Evolutionary conservation across 352 stramenopile genomes (phyloP).

Genomic region (Phytopythium mirpurense): DNA sequence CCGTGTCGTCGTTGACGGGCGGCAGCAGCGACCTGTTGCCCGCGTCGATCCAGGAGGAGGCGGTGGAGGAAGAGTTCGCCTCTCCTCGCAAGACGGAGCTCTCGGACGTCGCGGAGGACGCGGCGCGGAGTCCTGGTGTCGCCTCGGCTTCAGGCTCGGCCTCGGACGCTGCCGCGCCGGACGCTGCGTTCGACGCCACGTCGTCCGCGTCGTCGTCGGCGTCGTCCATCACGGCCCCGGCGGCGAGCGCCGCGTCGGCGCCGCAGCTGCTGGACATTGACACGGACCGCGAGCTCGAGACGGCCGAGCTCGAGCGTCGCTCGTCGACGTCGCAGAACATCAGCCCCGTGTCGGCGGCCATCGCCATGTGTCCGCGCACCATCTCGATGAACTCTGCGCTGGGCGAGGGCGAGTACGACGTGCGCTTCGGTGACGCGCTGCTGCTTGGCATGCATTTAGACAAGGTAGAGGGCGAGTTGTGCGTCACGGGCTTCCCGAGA

Average conservation of each 20-base stretch:
- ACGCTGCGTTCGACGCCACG: not conserved
- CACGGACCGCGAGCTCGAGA: constrained; percentile 43
- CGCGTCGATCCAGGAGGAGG: constrained; percentile 51
- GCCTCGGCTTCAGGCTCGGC: not conserved
- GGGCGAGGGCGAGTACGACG: constrained; percentile 66
- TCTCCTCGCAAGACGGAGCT: constrained; percentile 19
- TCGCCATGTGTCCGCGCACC: constrained; percentile 74
- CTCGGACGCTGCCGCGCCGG: not conserved
- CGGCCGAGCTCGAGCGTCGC: constrained; percentile 42
- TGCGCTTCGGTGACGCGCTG: constrained; percentile 63
- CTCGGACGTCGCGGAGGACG: constrained; percentile 26
- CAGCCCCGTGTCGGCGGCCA: constrained; percentile 62
- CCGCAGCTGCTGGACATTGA: constrained; percentile 37
- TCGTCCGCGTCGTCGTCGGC: not conserved
- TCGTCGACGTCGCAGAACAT: constrained; percentile 69
- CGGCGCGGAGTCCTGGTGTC: constrained; percentile 6
- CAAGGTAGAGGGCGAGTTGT: constrained; percentile 68
- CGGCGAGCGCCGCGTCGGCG: no score
- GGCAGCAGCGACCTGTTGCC: constrained; percentile 34
- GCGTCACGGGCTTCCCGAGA: constrained; percentile 73
- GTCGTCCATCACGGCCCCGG: not conserved
- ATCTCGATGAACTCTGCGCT: constrained; percentile 61
- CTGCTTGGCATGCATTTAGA: constrained; percentile 80
- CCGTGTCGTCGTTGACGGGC: constrained; percentile 39
- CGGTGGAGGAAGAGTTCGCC: constrained; percentile 27